phyloP scores from a whole-genome alignment of 1,139 yeast species.

The Tardiomyces digboiensis region DNA sequence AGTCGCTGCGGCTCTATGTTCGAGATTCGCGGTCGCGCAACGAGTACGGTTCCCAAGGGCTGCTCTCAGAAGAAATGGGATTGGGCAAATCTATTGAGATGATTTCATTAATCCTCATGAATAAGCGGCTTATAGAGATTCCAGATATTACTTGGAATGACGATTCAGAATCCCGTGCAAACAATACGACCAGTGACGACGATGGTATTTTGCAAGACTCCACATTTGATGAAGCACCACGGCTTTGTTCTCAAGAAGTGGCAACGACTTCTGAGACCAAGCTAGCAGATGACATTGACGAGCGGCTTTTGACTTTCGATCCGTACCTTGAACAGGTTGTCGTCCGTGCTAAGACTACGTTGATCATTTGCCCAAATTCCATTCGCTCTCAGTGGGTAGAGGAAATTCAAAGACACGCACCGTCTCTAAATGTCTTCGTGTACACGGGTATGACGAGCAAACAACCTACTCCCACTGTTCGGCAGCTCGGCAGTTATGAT shows the following conservation, averaged over 20 bases:
- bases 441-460: constrained; percentile 33
- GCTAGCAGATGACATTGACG: neutral
- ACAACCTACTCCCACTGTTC: constrained; percentile 29
- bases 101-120: constrained; percentile 50
- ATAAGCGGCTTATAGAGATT: constrained; percentile 35
- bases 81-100: constrained; percentile 90
- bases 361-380: constrained; percentile 79
- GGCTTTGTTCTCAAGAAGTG: neutral
- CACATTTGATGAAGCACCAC: neutral
- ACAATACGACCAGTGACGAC: neutral
- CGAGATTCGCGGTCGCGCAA: constrained; percentile 3
- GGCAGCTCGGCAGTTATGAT: constrained; percentile 45
- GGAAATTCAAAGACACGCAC: constrained; percentile 24
- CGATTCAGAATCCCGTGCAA: neutral
- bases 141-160: neutral
- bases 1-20: constrained; percentile 3
- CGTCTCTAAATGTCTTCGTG: constrained; percentile 39
- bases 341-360: constrained; percentile 53
- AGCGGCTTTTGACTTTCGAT: constrained; percentile 22
- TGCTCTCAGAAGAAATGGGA: constrained; percentile 94
- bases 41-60: constrained; percentile 42
- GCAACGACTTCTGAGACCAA: neutral
- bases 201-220: neutral
- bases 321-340: constrained; percentile 39
- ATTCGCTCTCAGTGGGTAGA: constrained; percentile 71